Evolutionary conservation across 2,329 filamentous ascomycete genomes (phyloP).

Genomic region (Claviceps maximensis): DNA sequence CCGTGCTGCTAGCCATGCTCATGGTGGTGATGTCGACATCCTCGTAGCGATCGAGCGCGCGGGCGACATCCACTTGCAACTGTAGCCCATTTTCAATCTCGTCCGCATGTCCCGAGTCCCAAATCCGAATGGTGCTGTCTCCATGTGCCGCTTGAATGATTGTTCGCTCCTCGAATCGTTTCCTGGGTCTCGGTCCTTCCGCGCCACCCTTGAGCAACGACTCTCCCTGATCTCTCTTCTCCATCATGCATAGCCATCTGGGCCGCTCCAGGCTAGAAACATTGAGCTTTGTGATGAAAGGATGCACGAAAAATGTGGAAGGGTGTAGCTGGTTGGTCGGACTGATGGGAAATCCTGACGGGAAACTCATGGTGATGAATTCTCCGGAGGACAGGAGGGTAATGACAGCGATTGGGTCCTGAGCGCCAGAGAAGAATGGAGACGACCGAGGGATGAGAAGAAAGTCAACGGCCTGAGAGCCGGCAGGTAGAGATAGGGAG

Average conservation of each 20-base stretch:
- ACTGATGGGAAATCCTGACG: conserved; percentile 78
- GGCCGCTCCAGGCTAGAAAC: conserved; percentile 65
- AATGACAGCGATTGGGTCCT: conserved; percentile 81
- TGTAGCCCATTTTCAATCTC: conserved; percentile 78
- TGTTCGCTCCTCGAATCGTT: conserved; percentile 70
- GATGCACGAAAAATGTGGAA: conserved; percentile 77
- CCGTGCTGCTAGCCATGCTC: conserved; percentile 66
- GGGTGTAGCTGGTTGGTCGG: conserved; percentile 88
- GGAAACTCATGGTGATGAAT: conserved; percentile 79
- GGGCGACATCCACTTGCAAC: conserved; percentile 75
- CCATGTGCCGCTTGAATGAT: conserved; percentile 79
- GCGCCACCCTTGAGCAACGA: conserved; percentile 67
- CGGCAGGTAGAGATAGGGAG: conserved; percentile 61
- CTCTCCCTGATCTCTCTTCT: conserved; percentile 67
- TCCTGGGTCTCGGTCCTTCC: conserved; percentile 53
- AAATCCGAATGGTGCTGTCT: conserved; percentile 82
- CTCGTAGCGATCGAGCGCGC: conserved; percentile 66
- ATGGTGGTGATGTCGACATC: conserved; percentile 67
- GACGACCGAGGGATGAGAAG: conserved; percentile 70
- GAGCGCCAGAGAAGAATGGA: conserved; percentile 75
- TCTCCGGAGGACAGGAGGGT: conserved; percentile 75
- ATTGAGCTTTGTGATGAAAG: conserved; percentile 63
- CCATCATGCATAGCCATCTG: conserved; percentile 83
- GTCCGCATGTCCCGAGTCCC: conserved; percentile 85
- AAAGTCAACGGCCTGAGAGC: conserved; percentile 66